Evolutionary conservation across 805 yeast genomes (phyloP).

Genomic region (Barnettozyma wickerhamii): DNA sequence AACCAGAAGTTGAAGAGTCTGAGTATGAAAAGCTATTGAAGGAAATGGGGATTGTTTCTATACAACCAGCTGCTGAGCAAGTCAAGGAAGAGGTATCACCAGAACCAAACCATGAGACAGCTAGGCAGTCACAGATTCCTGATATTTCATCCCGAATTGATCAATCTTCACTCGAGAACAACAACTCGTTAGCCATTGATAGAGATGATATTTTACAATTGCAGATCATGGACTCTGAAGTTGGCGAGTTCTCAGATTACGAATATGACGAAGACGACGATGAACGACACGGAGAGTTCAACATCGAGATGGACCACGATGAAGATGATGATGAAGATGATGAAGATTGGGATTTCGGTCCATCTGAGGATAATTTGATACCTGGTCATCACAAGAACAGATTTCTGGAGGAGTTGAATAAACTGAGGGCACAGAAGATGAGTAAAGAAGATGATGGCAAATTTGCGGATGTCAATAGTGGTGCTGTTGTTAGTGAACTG

Average conservation of each 20-base stretch:
- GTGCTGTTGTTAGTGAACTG: background rate
- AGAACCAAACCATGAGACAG: background rate
- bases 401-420: constrained; percentile 21
- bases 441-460: constrained; percentile 15
- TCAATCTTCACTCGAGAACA: background rate
- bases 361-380: constrained; percentile 11
- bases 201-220: constrained; percentile 46
- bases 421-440: constrained; percentile 15
- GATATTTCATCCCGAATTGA: no score
- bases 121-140: no score
- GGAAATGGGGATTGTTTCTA: constrained; percentile 17
- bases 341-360: constrained; percentile 17
- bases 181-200: constrained; percentile 28
- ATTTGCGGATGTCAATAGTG: constrained; percentile 10
- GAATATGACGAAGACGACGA: constrained; percentile 31
- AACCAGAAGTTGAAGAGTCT: background rate
- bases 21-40: constrained; percentile 8
- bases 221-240: constrained; percentile 49
- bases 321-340: constrained; percentile 24
- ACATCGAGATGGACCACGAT: constrained; percentile 23
- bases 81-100: background rate
- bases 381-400: constrained; percentile 19
- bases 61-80: background rate
- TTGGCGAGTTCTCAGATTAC: constrained; percentile 37
- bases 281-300: constrained; percentile 32